Conservation (phyloP, 129 eudicot genomes). For the Erigeron canadensis region DNA sequence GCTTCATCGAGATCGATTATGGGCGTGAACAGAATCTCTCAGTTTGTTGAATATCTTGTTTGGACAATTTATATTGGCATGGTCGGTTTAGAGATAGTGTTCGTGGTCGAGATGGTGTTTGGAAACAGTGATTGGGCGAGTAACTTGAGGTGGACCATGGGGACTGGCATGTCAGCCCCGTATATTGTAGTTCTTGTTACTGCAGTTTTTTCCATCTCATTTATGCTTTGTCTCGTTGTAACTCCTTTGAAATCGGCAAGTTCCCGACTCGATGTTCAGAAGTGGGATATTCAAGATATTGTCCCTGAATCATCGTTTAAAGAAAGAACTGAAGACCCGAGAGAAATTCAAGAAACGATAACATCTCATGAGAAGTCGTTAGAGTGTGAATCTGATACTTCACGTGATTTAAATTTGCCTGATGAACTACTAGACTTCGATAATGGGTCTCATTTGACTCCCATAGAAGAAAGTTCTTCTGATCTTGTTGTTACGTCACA, state of each 20-base stretch:
- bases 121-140: slow-evolving; percentile 88
- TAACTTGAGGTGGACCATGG: slow-evolving; percentile 68
- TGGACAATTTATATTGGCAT: slow-evolving; percentile 57
- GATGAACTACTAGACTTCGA: slow-evolving; percentile 53
- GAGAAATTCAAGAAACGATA: slow-evolving; percentile 34
- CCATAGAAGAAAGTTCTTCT: slow-evolving; percentile 48
- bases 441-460: slow-evolving; percentile 28
- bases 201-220: slow-evolving; percentile 50
- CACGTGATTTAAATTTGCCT: slow-evolving; percentile 49
- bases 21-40: slow-evolving; percentile 69
- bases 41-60: slow-evolving; percentile 55
- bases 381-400: slow-evolving; percentile 29
- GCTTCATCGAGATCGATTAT: slow-evolving; percentile 73
- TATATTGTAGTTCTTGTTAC: slow-evolving; percentile 50
- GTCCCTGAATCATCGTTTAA: slow-evolving; percentile 29
- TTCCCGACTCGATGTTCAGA: slow-evolving; percentile 39
- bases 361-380: slow-evolving; percentile 2
- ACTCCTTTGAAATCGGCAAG: slow-evolving; percentile 74
- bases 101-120: slow-evolving; percentile 73
- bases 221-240: slow-evolving; percentile 70
- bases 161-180: slow-evolving; percentile 39
- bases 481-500: slow-evolving; percentile 23
- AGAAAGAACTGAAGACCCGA: slow-evolving; percentile 28
- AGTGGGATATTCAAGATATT: slow-evolving; percentile 39
- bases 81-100: slow-evolving; percentile 61